Conservation (phyloP, 2,329 filamentous ascomycete species). For the Onygena corvina region DNA sequence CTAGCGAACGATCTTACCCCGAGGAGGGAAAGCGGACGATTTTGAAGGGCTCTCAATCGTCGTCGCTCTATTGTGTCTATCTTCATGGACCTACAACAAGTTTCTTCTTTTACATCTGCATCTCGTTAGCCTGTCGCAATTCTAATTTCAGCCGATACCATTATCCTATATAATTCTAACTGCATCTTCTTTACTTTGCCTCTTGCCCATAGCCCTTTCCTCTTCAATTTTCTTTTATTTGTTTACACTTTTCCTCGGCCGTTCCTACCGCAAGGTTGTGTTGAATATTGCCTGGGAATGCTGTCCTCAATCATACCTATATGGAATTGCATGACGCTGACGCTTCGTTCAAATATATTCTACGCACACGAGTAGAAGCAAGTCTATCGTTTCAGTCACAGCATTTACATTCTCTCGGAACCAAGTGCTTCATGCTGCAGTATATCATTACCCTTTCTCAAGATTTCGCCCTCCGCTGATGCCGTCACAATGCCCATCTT, state of each 20-base stretch:
- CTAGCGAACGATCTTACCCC: not conserved
- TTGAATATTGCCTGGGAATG: not conserved
- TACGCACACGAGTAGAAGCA: not conserved
- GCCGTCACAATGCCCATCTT: not conserved
- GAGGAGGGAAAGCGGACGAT: slow-evolving; percentile 23
- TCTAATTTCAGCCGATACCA: not conserved
- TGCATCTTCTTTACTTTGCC: not conserved
- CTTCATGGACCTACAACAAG: not conserved
- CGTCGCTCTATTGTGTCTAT: not conserved
- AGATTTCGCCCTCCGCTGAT: not conserved
- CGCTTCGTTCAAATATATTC: not conserved
- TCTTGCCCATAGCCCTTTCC: not conserved
- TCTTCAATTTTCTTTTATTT: not conserved
- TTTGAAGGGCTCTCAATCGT: too few species aligned
- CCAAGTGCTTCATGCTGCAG: not conserved
- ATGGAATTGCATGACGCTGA: too few species aligned
- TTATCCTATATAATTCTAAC: not conserved
- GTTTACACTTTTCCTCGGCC: not conserved
- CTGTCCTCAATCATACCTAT: not conserved
- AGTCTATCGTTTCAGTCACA: not conserved
- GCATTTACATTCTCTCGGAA: not conserved
- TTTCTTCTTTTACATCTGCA: not conserved
- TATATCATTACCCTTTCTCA: not conserved
- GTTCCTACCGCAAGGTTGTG: not conserved
- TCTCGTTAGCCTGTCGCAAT: not conserved